Evolutionary conservation across 164 flowering plant species (phyloP).

Genomic region (Nymphaea thermarum): DNA sequence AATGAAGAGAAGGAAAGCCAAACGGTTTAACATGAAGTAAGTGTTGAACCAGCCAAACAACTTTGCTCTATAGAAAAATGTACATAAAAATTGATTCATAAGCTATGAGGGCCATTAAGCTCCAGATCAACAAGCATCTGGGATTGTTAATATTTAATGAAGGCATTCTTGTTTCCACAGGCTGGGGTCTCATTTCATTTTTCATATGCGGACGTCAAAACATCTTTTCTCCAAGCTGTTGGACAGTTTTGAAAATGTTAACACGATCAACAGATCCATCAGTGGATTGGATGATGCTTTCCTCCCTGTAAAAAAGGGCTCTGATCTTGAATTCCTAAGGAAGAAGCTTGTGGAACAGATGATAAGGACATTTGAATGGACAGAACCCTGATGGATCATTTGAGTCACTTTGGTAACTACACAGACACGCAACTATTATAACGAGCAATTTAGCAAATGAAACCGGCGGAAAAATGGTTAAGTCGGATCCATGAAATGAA

Average conservation of each 20-base stretch:
- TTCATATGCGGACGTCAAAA: neutral
- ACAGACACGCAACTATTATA: too few relatives aligned
- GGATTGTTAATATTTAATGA: constrained; percentile 22
- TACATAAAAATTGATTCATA: neutral
- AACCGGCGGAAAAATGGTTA: too few relatives aligned
- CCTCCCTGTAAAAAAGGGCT: neutral
- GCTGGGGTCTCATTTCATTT: neutral
- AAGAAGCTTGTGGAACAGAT: neutral
- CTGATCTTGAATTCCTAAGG: neutral
- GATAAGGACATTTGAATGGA: neutral
- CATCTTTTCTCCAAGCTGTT: neutral
- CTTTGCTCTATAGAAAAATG: constrained; percentile 21
- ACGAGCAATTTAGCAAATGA: too few relatives aligned
- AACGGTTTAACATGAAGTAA: constrained; percentile 12
- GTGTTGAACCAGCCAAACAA: constrained; percentile 46
- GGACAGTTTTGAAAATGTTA: neutral
- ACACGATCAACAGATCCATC: neutral
- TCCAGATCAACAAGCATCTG: too few relatives aligned
- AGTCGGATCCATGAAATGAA: too few relatives aligned
- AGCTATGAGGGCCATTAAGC: neutral
- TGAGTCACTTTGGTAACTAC: neutral
- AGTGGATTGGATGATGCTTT: neutral
- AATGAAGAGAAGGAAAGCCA: too few relatives aligned
- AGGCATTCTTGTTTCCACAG: constrained; percentile 7
- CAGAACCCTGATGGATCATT: neutral